These are phyloP conservation scores for Hypoxylon lienhwacheense DNA, from an alignment of 495 filamentous ascomycete species.

Conservation along the genomic window DNA sequence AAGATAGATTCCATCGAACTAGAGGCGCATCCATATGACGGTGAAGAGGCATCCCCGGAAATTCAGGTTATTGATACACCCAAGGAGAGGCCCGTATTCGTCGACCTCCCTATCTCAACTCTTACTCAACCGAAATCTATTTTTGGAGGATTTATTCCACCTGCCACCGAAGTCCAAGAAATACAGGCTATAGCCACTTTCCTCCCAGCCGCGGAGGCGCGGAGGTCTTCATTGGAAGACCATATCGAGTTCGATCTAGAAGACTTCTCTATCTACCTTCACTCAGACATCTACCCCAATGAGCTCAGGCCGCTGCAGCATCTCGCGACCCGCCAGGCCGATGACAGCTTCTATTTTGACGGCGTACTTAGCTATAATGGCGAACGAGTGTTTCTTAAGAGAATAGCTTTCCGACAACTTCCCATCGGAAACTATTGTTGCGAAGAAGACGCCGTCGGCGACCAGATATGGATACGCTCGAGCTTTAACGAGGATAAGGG, in stretches of 20 bases:
- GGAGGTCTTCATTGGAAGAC: conserved; percentile 2
- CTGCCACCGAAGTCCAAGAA: conserved; percentile 32
- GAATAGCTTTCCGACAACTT: conserved; percentile 57
- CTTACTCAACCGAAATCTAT: conserved; percentile 31
- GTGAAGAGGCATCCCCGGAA: conserved; percentile 12
- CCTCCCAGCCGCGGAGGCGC: not conserved
- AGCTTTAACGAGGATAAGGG: conserved; percentile 27
- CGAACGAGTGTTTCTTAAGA: conserved; percentile 50
- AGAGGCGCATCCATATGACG: conserved; percentile 4
- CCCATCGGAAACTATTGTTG: conserved; percentile 68
- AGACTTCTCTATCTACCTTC: conserved; percentile 56
- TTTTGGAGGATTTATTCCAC: conserved; percentile 25
- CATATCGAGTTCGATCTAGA: conserved; percentile 53
- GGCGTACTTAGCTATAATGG: conserved; percentile 57
- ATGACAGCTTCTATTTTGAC: conserved; percentile 56
- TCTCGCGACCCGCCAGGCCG: conserved; percentile 41
- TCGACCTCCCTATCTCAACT: conserved; percentile 36
- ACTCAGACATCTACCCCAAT: conserved; percentile 36
- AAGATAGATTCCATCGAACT: not conserved
- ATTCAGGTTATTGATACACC: not conserved
- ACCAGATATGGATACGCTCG: conserved; percentile 65
- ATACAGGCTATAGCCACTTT: conserved; percentile 34
- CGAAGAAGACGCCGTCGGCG: conserved; percentile 47
- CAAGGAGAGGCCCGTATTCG: conserved; percentile 15
- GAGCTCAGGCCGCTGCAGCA: conserved; percentile 59